A percentile compares a stretch with the other conserved stretches of the same genome.
These are phyloP conservation scores for Eucalyptus albens DNA, from an alignment of 345 rosid genomes.

Conservation along the genomic window DNA sequence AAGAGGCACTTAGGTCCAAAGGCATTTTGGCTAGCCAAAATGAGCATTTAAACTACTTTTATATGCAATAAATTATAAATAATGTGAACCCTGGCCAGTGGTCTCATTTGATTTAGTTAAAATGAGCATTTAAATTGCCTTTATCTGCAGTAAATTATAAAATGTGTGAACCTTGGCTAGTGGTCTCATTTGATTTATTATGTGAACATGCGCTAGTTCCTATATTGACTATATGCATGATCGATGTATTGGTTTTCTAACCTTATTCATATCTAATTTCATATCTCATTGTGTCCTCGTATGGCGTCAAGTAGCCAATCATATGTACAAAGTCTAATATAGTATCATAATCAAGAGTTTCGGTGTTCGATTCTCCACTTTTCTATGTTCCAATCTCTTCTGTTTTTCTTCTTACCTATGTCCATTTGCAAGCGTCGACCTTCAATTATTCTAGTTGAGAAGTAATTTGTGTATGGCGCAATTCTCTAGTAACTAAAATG, in stretches of 20 bases:
- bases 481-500: neutral
- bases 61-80: too few species aligned
- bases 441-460: neutral
- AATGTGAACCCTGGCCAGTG: rapidly evolving
- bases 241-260: neutral
- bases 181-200: neutral
- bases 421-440: neutral
- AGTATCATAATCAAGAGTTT: neutral
- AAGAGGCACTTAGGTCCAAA: neutral
- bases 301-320: neutral
- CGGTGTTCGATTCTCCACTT: neutral
- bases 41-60: neutral
- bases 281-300: neutral
- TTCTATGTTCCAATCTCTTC: neutral
- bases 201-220: neutral
- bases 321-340: neutral
- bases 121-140: neutral
- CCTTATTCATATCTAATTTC: neutral
- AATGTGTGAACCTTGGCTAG: too few species aligned
- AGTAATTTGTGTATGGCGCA: neutral
- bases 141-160: too few species aligned
- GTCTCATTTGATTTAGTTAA: neutral
- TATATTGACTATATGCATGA: neutral
- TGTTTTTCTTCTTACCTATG: neutral
- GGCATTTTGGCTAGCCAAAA: neutral